Evolutionary conservation across 768 basidiomycete species (phyloP).

Genomic region (Suillus subluteus): DNA sequence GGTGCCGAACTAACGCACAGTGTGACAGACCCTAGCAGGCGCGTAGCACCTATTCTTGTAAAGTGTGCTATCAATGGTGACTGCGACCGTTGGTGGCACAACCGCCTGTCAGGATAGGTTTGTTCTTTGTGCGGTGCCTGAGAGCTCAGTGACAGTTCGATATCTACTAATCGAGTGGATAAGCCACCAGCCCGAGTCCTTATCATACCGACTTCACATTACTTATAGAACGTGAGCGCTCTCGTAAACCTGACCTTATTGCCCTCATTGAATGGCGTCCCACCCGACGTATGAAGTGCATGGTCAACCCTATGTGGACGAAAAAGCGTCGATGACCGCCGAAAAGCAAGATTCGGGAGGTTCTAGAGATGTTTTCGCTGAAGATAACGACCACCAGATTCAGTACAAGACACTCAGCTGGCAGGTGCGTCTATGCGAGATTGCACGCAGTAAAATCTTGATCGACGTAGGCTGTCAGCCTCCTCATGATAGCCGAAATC

Average conservation of each 20-base stretch:
- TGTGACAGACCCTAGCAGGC: too few species aligned
- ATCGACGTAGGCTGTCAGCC: conserved; percentile 43
- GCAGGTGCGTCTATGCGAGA: conserved; percentile 39
- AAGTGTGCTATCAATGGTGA: background rate
- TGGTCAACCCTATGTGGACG: background rate
- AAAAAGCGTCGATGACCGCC: conserved; percentile 1
- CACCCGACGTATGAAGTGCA: conserved; percentile 10
- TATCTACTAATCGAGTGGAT: background rate
- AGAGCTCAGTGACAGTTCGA: background rate
- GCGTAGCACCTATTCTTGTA: background rate
- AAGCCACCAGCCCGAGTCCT: background rate
- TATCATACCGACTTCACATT: background rate
- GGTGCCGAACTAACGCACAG: background rate
- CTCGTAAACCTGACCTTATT: too few species aligned
- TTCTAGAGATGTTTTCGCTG: conserved; percentile 45
- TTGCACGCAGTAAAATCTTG: background rate
- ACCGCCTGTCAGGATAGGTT: background rate
- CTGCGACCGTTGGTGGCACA: background rate
- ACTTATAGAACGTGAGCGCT: background rate
- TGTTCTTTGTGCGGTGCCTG: background rate
- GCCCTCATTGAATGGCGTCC: conserved; percentile 1
- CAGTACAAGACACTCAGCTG: conserved; percentile 57
- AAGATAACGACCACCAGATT: conserved; percentile 47
- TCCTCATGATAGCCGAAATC: conserved; percentile 61
- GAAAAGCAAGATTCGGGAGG: conserved; percentile 7